Percentiles rank a stretch among this genome's conserved stretches.
Conservation (phyloP, 2,329 filamentous ascomycete species). For the Exophiala mesophila region DNA sequence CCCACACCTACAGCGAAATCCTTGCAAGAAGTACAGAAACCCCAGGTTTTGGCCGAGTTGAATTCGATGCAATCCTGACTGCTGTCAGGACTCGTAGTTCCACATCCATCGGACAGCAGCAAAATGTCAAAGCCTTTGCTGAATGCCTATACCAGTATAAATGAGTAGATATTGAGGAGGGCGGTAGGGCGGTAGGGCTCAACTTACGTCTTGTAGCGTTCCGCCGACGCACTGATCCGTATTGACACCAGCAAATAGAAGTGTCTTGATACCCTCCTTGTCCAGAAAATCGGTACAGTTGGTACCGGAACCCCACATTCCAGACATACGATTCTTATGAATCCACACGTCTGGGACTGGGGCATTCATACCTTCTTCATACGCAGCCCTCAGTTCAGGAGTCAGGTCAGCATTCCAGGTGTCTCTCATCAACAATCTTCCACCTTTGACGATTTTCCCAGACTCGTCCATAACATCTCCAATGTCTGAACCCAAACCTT, state of each 20-base stretch:
- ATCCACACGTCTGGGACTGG: slow-evolving; percentile 45
- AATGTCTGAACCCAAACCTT: slow-evolving; percentile 46
- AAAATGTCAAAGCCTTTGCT: slow-evolving; percentile 54
- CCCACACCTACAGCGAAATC: slow-evolving; percentile 21
- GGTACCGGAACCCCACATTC: slow-evolving; percentile 48
- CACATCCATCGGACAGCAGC: slow-evolving; percentile 52
- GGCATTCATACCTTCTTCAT: slow-evolving; percentile 29
- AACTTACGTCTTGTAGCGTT: slow-evolving; percentile 46
- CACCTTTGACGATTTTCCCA: slow-evolving; percentile 23
- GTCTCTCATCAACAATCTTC: slow-evolving; percentile 47
- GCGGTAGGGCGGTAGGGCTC: neutral
- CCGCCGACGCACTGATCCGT: slow-evolving; percentile 53
- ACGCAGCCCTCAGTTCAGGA: slow-evolving; percentile 40
- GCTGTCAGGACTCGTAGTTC: slow-evolving; percentile 37
- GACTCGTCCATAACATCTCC: slow-evolving; percentile 34
- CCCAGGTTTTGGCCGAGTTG: slow-evolving; percentile 26
- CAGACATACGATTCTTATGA: slow-evolving; percentile 56
- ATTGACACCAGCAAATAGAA: slow-evolving; percentile 57
- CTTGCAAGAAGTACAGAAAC: slow-evolving; percentile 22
- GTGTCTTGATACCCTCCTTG: slow-evolving; percentile 40
- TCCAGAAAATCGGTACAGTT: slow-evolving; percentile 42
- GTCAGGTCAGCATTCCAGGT: slow-evolving; percentile 55
- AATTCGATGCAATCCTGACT: slow-evolving; percentile 25
- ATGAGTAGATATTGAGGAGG: neutral
- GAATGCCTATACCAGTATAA: slow-evolving; percentile 44